phyloP scores from a whole-genome alignment of 257 asterid species.

The Nemophila menziesii region DNA sequence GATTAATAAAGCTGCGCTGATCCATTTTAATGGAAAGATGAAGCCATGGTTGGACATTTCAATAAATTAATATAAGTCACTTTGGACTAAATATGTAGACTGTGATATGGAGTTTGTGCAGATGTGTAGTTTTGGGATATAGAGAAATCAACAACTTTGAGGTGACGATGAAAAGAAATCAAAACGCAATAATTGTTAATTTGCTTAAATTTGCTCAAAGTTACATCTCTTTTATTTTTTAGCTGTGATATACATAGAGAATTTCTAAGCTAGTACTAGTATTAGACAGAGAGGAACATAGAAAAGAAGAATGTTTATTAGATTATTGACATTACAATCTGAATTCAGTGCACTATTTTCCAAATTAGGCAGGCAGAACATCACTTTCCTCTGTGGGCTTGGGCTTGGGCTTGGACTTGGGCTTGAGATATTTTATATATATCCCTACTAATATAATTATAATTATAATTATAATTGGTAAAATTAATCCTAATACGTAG shows the following conservation, averaged over 20 bases:
- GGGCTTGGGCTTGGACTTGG: no score
- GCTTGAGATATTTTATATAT: no score
- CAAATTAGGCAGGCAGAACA: no score
- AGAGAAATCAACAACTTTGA: slow-evolving; percentile 1
- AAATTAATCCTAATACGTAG: no score
- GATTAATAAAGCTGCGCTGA: slow-evolving; percentile 6
- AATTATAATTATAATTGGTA: no score
- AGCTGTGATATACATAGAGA: neutral
- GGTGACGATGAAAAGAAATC: neutral
- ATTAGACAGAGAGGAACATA: no score
- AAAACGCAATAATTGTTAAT: neutral
- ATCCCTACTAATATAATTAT: no score
- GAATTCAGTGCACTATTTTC: no score
- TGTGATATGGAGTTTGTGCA: slow-evolving; percentile 13
- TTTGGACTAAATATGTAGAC: slow-evolving; percentile 9
- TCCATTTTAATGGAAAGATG: slow-evolving; percentile 6
- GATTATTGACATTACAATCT: no score
- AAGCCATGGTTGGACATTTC: slow-evolving; percentile 7
- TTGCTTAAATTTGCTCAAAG: neutral
- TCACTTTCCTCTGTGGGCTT: no score
- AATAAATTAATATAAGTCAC: slow-evolving; percentile 7
- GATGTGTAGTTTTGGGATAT: slow-evolving; percentile 9
- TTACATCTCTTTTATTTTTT: neutral
- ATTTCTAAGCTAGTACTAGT: neutral
- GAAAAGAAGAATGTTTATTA: no score